Conservation (phyloP, 495 filamentous ascomycete genomes). For the Bacidia gigantensis region DNA sequence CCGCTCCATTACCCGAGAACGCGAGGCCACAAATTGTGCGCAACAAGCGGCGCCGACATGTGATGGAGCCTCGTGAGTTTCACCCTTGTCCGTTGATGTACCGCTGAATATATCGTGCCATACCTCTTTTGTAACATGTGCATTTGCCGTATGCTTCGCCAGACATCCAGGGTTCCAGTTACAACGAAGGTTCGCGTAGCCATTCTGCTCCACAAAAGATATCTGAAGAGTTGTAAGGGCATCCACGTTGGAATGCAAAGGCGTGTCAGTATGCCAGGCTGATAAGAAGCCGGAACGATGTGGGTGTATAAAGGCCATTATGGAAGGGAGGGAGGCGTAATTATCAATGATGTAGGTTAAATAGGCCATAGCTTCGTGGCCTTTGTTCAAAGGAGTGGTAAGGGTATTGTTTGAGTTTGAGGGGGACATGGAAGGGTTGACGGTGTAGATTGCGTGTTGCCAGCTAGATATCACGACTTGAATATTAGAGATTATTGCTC, state of each 20-base stretch:
- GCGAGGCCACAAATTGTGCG: conserved; percentile 4
- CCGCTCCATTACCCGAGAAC: conserved; percentile 31
- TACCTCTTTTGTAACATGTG: conserved; percentile 20
- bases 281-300: conserved; percentile 28
- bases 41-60: conserved; percentile 1
- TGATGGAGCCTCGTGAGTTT: not conserved
- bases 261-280: conserved; percentile 33
- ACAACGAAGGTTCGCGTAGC: conserved; percentile 39
- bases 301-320: conserved; percentile 36
- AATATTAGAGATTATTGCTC: not conserved
- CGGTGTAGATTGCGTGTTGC: conserved; percentile 42
- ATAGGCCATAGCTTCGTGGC: conserved; percentile 35
- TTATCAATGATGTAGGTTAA: conserved; percentile 39
- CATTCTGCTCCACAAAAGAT: conserved; percentile 28
- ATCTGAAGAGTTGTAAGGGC: conserved; percentile 27
- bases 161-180: conserved; percentile 33
- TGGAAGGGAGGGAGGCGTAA: conserved; percentile 33
- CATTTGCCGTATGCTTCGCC: conserved; percentile 25
- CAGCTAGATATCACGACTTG: too few relatives aligned
- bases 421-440: conserved; percentile 38
- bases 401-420: conserved; percentile 8
- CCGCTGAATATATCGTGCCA: conserved; percentile 26
- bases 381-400: conserved; percentile 30
- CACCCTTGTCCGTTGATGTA: not conserved
- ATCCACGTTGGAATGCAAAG: conserved; percentile 19